Percentiles rank a stretch among this genome's conserved stretches.
phyloP scores from a whole-genome alignment of 768 basidiomycete genomes.

The Boletus rubropictus region DNA sequence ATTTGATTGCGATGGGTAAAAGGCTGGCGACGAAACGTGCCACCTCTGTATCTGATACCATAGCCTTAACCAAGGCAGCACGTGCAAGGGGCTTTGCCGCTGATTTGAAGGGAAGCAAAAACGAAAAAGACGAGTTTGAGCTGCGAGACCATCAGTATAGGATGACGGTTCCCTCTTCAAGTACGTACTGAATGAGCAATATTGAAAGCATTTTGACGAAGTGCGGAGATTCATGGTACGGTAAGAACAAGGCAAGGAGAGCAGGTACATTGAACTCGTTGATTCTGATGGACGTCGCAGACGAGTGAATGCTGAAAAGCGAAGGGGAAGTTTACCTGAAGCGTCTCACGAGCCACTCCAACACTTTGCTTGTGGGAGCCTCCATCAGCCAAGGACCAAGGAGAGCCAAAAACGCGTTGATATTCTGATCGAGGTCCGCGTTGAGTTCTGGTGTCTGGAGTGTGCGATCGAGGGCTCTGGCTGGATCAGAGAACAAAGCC shows the following conservation, averaged over 20 bases:
- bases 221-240: slow-evolving; percentile 92
- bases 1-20: slow-evolving; percentile 53
- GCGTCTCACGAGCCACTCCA: slow-evolving; percentile 93
- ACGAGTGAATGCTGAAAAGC: background rate
- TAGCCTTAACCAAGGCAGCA: slow-evolving; percentile 65
- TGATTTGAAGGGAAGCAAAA: slow-evolving; percentile 70
- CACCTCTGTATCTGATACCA: slow-evolving; percentile 65
- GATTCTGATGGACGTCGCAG: slow-evolving; percentile 45
- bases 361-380: slow-evolving; percentile 68
- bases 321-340: slow-evolving; percentile 61
- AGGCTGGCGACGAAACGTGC: slow-evolving; percentile 66
- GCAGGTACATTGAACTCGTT: slow-evolving; percentile 88
- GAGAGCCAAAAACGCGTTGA: slow-evolving; percentile 59
- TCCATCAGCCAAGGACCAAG: slow-evolving; percentile 82
- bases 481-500: slow-evolving; percentile 72
- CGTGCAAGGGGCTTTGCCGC: slow-evolving; percentile 73
- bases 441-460: slow-evolving; percentile 59
- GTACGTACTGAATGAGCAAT: slow-evolving; percentile 62
- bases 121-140: slow-evolving; percentile 56
- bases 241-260: slow-evolving; percentile 77
- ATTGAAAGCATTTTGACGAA: slow-evolving; percentile 92
- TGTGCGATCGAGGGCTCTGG: slow-evolving; percentile 73
- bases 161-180: background rate
- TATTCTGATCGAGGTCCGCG: slow-evolving; percentile 52
- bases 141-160: slow-evolving; percentile 31